Base-by-base conservation (phyloP, 345 rosid genomes). In the Sisymbrium irio region DNA sequence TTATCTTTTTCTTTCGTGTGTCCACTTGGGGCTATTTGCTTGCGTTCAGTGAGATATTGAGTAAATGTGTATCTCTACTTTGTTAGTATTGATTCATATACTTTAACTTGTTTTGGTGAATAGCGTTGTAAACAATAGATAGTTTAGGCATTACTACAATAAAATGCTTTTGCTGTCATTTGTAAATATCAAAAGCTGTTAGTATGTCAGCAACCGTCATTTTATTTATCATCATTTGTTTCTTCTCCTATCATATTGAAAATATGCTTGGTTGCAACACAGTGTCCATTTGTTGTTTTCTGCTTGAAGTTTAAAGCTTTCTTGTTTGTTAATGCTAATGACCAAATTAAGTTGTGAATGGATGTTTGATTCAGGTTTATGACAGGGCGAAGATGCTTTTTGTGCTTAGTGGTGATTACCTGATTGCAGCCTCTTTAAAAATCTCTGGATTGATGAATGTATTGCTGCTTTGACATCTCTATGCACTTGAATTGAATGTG, bases 311-410 rank as follows among this genome's bases (percentile, higher is more conserved):
- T 14, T 44, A 9, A 35, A 27, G 28, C 28, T 27, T 27, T 27
- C 57, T 25, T 33, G 65, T 70, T 39, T 76, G 76, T 77, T 62
- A 44, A 54, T 77, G 62, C 84, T 89, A 89, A 85, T 87, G 85
- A 78, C 81, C 12, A 56, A 70, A 49, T 85, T 86, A 81, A 83
- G 93, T 72, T 89, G 83, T 86, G 82, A 67, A 78, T 86, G 93
- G 82, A 81, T 89, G 81, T 88, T 92, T 92, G 89, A 84, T 85
- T 87, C 97, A 91, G 96, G 97, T 89, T 83, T 86, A 53, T 89
- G 88, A 89, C 89, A 88, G 88, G 87, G 77, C 76, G 97, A 85
- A 86, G 97, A 87, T 91, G 96, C 88, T 87, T 87, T 82, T 86
- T 83, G 84, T 92, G 96, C 86, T 89, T 85, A 88, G 13, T 89